A percentile compares a stretch with the other conserved stretches of the same genome.
These are phyloP conservation scores for Graphilbum fragrans DNA, from an alignment of 2,329 filamentous ascomycete species.

Conservation along the genomic window DNA sequence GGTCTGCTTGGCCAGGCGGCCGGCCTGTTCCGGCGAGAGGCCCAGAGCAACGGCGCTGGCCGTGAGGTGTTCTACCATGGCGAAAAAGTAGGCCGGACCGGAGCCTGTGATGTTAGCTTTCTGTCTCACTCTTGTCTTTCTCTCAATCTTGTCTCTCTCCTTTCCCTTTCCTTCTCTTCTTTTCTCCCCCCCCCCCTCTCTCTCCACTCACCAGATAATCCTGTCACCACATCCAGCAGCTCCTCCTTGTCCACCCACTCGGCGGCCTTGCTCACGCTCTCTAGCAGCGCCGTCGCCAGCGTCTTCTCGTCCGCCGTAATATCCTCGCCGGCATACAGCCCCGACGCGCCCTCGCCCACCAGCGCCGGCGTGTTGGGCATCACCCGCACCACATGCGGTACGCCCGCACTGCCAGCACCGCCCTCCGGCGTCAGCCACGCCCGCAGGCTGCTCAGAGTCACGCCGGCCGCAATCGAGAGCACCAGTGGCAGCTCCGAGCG, in stretches of 20 bases:
- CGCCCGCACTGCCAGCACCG: slow-evolving; percentile 14
- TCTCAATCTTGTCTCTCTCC: neutral
- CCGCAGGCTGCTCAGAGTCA: slow-evolving; percentile 30
- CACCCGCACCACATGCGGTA: slow-evolving; percentile 33
- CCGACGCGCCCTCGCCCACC: slow-evolving; percentile 36
- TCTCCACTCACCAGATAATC: slow-evolving; percentile 28
- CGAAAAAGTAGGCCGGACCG: slow-evolving; percentile 40
- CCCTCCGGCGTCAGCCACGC: slow-evolving; percentile 26
- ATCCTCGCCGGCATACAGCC: slow-evolving; percentile 29
- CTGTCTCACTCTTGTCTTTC: neutral
- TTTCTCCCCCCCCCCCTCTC: neutral
- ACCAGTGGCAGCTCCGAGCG: slow-evolving; percentile 26
- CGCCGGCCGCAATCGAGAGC: slow-evolving; percentile 36
- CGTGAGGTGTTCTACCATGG: slow-evolving; percentile 38
- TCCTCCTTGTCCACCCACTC: slow-evolving; percentile 39
- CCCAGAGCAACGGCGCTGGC: slow-evolving; percentile 29
- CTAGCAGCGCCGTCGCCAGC: slow-evolving; percentile 27
- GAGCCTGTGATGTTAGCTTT: slow-evolving; percentile 24
- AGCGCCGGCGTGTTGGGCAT: slow-evolving; percentile 42
- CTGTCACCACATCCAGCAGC: slow-evolving; percentile 36
- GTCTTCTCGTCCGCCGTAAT: slow-evolving; percentile 29
- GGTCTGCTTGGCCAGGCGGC: slow-evolving; percentile 35
- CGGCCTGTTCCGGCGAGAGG: slow-evolving; percentile 34
- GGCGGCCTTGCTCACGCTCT: slow-evolving; percentile 32
- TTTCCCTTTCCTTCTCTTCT: neutral